These are phyloP conservation scores for Xylaria longipes DNA, from an alignment of 495 filamentous ascomycete species.

Conservation along the genomic window DNA sequence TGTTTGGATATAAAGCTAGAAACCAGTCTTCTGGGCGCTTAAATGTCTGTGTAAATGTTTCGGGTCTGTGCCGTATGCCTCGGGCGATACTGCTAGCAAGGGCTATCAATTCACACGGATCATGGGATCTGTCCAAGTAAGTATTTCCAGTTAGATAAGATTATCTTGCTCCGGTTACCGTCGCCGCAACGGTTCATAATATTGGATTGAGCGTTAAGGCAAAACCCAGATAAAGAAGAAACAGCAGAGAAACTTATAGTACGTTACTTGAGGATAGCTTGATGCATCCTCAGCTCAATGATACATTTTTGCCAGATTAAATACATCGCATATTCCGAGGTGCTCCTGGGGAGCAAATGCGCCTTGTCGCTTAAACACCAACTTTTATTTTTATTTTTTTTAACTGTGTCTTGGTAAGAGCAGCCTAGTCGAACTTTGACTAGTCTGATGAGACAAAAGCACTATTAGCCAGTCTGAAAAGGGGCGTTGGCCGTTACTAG, in stretches of 20 bases:
- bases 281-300: too few relatives aligned
- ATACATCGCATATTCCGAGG: background rate
- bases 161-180: background rate
- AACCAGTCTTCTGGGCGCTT: background rate
- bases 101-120: background rate
- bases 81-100: background rate
- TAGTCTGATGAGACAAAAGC: background rate
- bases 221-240: background rate
- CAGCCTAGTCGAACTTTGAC: background rate
- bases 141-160: background rate
- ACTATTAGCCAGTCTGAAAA: background rate
- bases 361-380: background rate
- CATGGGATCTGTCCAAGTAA: background rate
- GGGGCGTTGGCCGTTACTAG: background rate
- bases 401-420: background rate
- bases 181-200: background rate
- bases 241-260: background rate
- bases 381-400: background rate
- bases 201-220: background rate
- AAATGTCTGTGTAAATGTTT: background rate
- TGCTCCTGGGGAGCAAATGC: background rate
- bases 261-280: background rate
- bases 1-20: background rate
- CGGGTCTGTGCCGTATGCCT: background rate
- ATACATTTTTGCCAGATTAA: background rate